These are phyloP conservation scores for Corymbia calophylla DNA, from an alignment of 441 rosid species.

Conservation along the genomic window DNA sequence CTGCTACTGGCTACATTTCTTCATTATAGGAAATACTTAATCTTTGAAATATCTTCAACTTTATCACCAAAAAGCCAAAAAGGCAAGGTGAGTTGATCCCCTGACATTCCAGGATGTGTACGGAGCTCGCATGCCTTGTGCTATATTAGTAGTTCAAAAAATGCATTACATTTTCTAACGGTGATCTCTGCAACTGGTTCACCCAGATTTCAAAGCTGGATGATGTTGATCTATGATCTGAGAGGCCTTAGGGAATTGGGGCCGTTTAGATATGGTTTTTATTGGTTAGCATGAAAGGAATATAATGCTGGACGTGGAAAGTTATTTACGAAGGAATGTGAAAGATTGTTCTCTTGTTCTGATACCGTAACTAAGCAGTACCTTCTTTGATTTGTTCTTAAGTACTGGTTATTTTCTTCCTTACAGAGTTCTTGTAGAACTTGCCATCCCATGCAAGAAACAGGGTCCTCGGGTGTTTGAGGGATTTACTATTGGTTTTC, in stretches of 20 bases:
- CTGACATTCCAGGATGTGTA: neutral
- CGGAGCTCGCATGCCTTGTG: neutral
- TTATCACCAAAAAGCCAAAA: neutral
- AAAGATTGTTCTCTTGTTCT: neutral
- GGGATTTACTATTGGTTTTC: slow-evolving; percentile 94
- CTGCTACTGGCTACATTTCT: neutral
- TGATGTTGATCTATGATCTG: neutral
- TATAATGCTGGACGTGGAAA: neutral
- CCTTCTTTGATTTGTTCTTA: neutral
- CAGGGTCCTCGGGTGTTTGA: slow-evolving; percentile 72
- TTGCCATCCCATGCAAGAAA: slow-evolving; percentile 83
- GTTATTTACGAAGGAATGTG: neutral
- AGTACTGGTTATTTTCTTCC: neutral
- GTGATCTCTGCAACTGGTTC: neutral
- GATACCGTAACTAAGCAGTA: neutral
- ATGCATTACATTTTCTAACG: neutral
- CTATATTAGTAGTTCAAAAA: neutral
- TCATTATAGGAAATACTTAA: neutral
- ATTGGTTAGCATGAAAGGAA: neutral
- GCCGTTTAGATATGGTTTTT: neutral
- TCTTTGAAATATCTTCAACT: neutral
- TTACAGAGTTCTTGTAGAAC: slow-evolving; percentile 62
- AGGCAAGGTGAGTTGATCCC: neutral
- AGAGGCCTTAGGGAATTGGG: neutral
- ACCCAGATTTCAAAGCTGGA: neutral